phyloP scores from a whole-genome alignment of 352 stramenopile genomes.

The Phytopythium sindhum region DNA sequence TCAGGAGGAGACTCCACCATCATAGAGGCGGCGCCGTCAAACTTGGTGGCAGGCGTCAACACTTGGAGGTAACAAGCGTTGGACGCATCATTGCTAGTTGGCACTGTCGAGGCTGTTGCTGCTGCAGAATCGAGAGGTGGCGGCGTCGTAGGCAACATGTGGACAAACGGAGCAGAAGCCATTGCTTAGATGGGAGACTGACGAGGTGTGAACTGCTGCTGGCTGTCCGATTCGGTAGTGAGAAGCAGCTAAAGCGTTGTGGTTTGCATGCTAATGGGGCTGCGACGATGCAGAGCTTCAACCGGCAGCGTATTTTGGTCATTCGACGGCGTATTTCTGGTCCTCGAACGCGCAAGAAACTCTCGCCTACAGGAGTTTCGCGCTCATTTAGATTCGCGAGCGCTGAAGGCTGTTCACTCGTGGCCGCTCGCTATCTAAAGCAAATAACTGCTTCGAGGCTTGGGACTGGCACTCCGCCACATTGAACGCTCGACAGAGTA shows the following conservation, averaged over 20 bases:
- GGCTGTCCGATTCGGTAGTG: background rate
- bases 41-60: background rate
- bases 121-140: background rate
- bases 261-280: background rate
- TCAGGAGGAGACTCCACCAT: background rate
- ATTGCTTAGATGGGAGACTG: background rate
- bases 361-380: too few relatives aligned
- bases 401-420: too few relatives aligned
- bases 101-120: background rate
- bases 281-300: background rate
- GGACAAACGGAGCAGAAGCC: background rate
- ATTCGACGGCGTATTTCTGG: background rate
- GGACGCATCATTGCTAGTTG: background rate
- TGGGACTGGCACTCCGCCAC: too few relatives aligned
- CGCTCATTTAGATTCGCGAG: too few relatives aligned
- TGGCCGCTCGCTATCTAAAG: too few relatives aligned
- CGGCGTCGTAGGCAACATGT: background rate
- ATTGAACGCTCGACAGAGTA: too few relatives aligned
- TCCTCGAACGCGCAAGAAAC: too few relatives aligned
- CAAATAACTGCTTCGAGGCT: too few relatives aligned
- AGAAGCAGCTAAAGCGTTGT: background rate
- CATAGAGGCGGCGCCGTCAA: background rate
- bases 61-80: slow-evolving; percentile 1
- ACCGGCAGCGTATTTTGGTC: background rate
- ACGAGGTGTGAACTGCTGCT: background rate